These are phyloP conservation scores for Xylariales sp. DNA, from an alignment of 2,329 filamentous ascomycete species.

Conservation along the genomic window DNA sequence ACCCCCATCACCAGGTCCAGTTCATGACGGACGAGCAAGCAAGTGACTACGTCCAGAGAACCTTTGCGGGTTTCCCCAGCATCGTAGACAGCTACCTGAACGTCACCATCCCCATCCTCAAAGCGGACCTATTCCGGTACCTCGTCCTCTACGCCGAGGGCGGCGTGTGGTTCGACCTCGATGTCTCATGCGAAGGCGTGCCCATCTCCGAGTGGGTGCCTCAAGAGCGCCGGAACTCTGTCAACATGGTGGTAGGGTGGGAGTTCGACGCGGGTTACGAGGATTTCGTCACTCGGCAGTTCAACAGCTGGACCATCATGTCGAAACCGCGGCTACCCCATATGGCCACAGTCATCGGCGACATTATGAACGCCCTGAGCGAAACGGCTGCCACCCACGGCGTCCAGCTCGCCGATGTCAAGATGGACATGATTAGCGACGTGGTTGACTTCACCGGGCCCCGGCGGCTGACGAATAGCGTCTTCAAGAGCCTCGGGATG, in stretches of 20 bases:
- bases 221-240: constrained; percentile 5
- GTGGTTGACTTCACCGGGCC: constrained; percentile 14
- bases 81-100: constrained; percentile 17
- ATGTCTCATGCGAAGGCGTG: constrained; percentile 8
- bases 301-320: constrained; percentile 8
- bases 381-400: constrained; percentile 4
- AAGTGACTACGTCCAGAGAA: constrained; percentile 58
- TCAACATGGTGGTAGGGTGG: constrained; percentile 20
- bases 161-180: constrained; percentile 12
- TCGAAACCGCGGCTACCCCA: constrained; percentile 1
- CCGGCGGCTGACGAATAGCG: constrained; percentile 9
- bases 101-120: constrained; percentile 13
- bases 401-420: constrained; percentile 9
- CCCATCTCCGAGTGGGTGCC: constrained; percentile 29
- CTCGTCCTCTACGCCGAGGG: constrained; percentile 12
- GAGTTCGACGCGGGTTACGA: constrained; percentile 20
- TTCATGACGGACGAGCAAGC: constrained; percentile 21
- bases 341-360: constrained; percentile 13
- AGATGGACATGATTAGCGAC: constrained; percentile 9
- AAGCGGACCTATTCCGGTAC: constrained; percentile 9
- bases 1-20: constrained; percentile 18
- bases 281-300: constrained; percentile 11
- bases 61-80: constrained; percentile 36
- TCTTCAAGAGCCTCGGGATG: constrained; percentile 7
- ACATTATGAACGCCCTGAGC: constrained; percentile 11